Conservation (phyloP, 2,329 filamentous ascomycete genomes). For the Pseudogymnoascus sp. region DNA sequence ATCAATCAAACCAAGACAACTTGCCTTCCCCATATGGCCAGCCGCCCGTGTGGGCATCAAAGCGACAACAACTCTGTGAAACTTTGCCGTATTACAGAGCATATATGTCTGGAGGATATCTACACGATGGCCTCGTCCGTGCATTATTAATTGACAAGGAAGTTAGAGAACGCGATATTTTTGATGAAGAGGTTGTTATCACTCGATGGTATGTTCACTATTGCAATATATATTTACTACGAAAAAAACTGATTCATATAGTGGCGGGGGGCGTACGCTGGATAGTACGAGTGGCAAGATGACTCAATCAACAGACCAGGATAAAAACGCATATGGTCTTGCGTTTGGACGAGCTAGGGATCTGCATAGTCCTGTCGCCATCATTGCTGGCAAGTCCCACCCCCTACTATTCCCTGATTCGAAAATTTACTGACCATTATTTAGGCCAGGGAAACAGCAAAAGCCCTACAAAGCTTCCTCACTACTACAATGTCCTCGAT, state of each 20-base stretch:
- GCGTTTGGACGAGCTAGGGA: slow-evolving; percentile 39
- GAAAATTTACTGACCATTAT: slow-evolving; percentile 14
- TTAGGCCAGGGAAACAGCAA: slow-evolving; percentile 43
- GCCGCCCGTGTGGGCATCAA: slow-evolving; percentile 48
- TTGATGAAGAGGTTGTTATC: slow-evolving; percentile 54
- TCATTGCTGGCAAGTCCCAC: slow-evolving; percentile 42
- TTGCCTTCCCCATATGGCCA: neutral
- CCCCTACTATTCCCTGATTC: neutral
- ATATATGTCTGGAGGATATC: slow-evolving; percentile 52
- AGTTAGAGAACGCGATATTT: slow-evolving; percentile 45
- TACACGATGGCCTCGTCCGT: slow-evolving; percentile 37
- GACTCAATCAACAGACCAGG: slow-evolving; percentile 39
- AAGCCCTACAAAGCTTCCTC: slow-evolving; percentile 41
- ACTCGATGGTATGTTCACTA: slow-evolving; percentile 44
- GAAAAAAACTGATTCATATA: slow-evolving; percentile 23
- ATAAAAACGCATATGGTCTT: slow-evolving; percentile 29
- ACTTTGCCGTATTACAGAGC: slow-evolving; percentile 53
- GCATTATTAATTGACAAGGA: slow-evolving; percentile 53
- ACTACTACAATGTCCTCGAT: slow-evolving; percentile 58
- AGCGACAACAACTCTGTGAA: slow-evolving; percentile 54
- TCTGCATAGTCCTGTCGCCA: slow-evolving; percentile 41
- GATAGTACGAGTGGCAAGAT: slow-evolving; percentile 38
- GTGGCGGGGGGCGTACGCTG: slow-evolving; percentile 44
- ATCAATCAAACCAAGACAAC: neutral
- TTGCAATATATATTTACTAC: neutral